Conservation (phyloP, 106 monocot species). For the Xerophyta viscosa region DNA sequence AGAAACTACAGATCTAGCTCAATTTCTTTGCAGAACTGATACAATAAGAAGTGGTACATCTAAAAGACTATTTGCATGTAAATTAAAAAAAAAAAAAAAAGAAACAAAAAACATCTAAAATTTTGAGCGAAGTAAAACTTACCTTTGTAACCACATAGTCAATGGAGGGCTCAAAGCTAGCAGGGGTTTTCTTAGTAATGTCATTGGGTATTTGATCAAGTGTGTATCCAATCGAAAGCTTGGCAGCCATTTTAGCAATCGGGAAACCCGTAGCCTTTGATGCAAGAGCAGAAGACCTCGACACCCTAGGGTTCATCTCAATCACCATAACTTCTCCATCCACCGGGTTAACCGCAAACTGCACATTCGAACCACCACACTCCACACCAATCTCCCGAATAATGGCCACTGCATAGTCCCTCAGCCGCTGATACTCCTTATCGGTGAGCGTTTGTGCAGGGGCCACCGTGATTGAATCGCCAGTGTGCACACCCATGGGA, state of each 20-base stretch:
- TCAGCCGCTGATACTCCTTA: constrained; percentile 92
- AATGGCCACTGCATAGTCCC: constrained; percentile 85
- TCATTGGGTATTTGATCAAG: constrained; percentile 98
- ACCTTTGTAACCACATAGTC: constrained; percentile 99
- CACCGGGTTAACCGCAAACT: constrained; percentile 87
- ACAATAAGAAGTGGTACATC: no score
- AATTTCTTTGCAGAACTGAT: no score
- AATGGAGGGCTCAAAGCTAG: constrained; percentile 96
- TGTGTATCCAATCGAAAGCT: constrained; percentile 87
- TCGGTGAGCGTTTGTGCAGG: constrained; percentile 98
- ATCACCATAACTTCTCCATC: constrained; percentile 99
- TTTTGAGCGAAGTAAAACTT: no score
- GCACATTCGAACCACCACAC: constrained; percentile 98
- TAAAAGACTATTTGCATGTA: no score
- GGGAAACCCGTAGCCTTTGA: constrained; percentile 97
- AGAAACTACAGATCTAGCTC: no score
- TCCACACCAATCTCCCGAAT: constrained; percentile 97
- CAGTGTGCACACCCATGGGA: constrained; percentile 95
- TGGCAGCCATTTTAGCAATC: constrained; percentile 97
- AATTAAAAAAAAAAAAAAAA: no score
- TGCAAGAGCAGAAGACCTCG: constrained; percentile 87
- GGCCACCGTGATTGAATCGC: constrained; percentile 93
- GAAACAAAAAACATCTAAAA: no score
- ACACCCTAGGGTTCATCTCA: constrained; percentile 99
- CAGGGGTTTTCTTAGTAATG: constrained; percentile 98